Evolutionary conservation across 2,329 filamentous ascomycete genomes (phyloP), one percentile per base, ranked within the genome.

Genomic region (Fusarium sp.): DNA sequence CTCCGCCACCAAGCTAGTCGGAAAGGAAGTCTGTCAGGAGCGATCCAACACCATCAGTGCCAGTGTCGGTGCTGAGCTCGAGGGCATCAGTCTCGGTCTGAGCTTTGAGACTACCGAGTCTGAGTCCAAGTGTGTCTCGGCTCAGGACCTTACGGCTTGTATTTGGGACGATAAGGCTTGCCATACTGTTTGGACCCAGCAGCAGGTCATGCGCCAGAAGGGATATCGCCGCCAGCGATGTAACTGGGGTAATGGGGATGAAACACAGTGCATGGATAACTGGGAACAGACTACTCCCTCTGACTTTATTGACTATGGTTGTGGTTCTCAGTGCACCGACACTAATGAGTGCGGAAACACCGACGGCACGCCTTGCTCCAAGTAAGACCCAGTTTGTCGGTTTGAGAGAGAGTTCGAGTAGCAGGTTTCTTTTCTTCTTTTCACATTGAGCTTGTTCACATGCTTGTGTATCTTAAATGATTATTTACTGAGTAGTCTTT

Each of bases 161-260:
- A 32, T 32, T 2, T 63, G 57, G 60, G 42, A 63, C 3, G 60
- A 63, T 3, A 18, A 20, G 3, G 57, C 20, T 47, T 63, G 60
- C 12, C 60, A 62, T n/a, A 62, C 60, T 18, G 60, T 63, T n/a
- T 63, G 60, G 60, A 62, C 57, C 32, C 57, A 62, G 27, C 60
- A 63, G 57, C 41, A 55, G 57, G 49, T 63, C 11, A 12, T 63
- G 18, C 29, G 16, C 1, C 57, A 62, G n/a, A 62, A 62, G 4
- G 60, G 60, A 7, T 63, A 63, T 12, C 47, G 57, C 18, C 57
- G 41, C 3, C 57, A 63, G 11, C 42, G 57, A 1, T 63, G 60
- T 11, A 47, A 63, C 11, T 47, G 47, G 60, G 57, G 57, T 2
- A 34, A 62, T 0, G 60, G 60, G 0, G 60, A 63, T 9, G 41